Percentiles rank a stretch among this genome's conserved stretches.
Conservation (phyloP, 345 rosid genomes). For the Abelmoschus esculentus region DNA sequence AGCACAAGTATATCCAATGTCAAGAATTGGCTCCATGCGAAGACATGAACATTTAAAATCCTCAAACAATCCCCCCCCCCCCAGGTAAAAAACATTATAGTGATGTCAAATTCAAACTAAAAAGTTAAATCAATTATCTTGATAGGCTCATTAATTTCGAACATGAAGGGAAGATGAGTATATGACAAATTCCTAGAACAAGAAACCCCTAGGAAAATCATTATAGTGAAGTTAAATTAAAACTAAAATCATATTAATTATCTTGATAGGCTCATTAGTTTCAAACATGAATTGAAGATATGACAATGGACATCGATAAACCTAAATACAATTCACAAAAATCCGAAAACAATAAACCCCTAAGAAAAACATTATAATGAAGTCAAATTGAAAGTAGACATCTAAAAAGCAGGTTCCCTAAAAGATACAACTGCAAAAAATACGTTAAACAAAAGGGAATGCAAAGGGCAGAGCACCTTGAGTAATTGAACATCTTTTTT, state of each 20-base stretch:
- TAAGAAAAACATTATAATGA: neutral
- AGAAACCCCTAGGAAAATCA: neutral
- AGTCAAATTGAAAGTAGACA: neutral
- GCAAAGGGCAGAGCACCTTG: conserved; percentile 40
- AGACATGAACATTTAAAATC: neutral
- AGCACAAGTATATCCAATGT: neutral
- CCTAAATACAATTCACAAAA: too few relatives aligned
- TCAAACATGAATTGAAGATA: neutral
- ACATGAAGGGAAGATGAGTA: neutral
- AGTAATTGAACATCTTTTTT: conserved; percentile 82
- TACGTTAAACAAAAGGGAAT: neutral
- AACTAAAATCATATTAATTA: neutral
- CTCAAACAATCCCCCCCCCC: neutral
- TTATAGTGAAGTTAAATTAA: neutral
- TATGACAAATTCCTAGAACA: neutral
- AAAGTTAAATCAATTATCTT: neutral
- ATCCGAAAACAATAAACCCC: neutral
- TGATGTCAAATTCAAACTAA: neutral
- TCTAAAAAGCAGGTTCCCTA: neutral
- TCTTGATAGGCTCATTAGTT: too few relatives aligned
- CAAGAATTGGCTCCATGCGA: neutral
- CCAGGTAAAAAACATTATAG: neutral
- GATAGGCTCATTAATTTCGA: neutral
- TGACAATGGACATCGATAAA: neutral
- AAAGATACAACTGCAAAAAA: neutral